phyloP scores from a whole-genome alignment of 2,329 filamentous ascomycete species.

The Allantophomopsis cytisporea region DNA sequence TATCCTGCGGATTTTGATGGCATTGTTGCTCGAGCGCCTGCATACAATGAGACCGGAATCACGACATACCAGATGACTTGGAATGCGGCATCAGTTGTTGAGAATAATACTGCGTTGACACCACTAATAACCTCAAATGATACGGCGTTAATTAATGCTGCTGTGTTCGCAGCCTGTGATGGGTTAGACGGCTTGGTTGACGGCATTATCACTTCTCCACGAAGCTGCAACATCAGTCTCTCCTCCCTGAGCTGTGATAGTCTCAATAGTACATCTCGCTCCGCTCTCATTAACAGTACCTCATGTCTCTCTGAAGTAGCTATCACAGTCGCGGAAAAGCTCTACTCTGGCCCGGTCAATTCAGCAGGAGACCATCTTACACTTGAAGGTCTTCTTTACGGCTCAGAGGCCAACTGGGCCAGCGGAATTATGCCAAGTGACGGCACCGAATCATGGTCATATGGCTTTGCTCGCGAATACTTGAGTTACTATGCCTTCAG shows the following conservation, averaged over 20 bases:
- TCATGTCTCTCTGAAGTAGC: neutral
- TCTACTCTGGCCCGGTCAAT: neutral
- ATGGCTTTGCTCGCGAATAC: neutral
- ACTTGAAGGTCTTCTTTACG: neutral
- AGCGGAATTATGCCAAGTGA: neutral
- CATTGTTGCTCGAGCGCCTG: slow-evolving; percentile 25
- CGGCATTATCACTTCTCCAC: no score
- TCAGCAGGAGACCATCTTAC: neutral
- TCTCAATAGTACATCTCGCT: neutral
- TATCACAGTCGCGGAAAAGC: neutral
- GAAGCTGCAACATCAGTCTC: neutral
- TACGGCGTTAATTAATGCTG: neutral
- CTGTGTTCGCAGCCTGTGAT: no score
- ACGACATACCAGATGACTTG: slow-evolving; percentile 1
- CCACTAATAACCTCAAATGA: neutral
- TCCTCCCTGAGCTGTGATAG: neutral
- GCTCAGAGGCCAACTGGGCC: neutral
- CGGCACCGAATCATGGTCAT: neutral
- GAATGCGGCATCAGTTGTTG: neutral
- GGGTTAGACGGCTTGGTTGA: no score
- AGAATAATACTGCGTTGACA: no score
- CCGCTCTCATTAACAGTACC: neutral
- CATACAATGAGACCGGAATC: slow-evolving; percentile 7
- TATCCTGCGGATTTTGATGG: slow-evolving; percentile 27
- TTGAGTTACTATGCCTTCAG: neutral